Conservation (phyloP, 1,139 yeast genomes). For the Saccharomyces pastorianus region DNA sequence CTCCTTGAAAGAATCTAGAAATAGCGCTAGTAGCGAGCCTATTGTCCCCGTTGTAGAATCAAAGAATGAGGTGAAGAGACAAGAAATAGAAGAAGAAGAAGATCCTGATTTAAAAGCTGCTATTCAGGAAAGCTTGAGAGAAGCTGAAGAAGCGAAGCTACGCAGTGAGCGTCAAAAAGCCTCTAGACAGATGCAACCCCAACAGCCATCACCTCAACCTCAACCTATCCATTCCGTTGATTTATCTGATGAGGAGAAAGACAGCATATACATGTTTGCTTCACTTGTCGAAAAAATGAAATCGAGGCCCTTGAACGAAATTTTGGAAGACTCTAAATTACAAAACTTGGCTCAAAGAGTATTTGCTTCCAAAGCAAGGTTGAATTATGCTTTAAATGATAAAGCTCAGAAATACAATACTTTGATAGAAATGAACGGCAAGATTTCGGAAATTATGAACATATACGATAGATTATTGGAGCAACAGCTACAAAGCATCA, state of each 20-base stretch:
- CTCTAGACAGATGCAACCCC: slow-evolving; percentile 11
- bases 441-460: slow-evolving; percentile 69
- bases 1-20: slow-evolving; percentile 53
- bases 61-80: slow-evolving; percentile 1
- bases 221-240: slow-evolving; percentile 43
- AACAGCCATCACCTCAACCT: slow-evolving; percentile 20
- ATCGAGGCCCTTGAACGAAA: slow-evolving; percentile 45
- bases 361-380: slow-evolving; percentile 61
- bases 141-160: slow-evolving; percentile 43
- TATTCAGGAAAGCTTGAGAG: slow-evolving; percentile 83
- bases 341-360: slow-evolving; percentile 60
- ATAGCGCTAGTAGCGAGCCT: slow-evolving; percentile 18
- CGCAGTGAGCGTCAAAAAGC: slow-evolving; percentile 14
- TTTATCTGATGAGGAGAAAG: slow-evolving; percentile 65
- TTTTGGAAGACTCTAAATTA: slow-evolving; percentile 53
- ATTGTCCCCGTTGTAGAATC: slow-evolving; percentile 17
- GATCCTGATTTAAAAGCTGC: slow-evolving; percentile 93
- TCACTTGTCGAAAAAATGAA: slow-evolving; percentile 52
- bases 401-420: slow-evolving; percentile 61
- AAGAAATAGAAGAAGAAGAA: slow-evolving; percentile 46
- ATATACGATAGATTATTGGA: slow-evolving; percentile 76
- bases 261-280: slow-evolving; percentile 63
- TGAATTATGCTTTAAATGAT: slow-evolving; percentile 56
- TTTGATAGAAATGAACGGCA: slow-evolving; percentile 71
- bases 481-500: slow-evolving; percentile 38